Percentiles rank a stretch among this genome's conserved stretches.
phyloP scores from a whole-genome alignment of 331 rosid species.

The Malus hybrid region DNA sequence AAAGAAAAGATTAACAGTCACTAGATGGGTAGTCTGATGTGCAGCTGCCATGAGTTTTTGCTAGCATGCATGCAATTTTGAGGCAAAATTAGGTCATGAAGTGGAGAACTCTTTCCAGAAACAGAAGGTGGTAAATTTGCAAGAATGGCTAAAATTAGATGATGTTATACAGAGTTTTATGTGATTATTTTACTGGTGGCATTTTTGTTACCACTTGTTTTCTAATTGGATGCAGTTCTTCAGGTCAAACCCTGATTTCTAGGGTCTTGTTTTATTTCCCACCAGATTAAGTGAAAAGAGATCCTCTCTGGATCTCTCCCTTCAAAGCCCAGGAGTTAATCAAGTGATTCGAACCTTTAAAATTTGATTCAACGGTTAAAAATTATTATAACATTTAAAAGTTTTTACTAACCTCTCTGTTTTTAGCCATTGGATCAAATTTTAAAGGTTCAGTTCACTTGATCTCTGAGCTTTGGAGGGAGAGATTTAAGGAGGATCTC shows the following conservation, averaged over 20 bases:
- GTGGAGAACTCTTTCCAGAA: background rate
- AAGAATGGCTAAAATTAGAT: background rate
- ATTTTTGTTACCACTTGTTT: background rate
- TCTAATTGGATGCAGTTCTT: background rate
- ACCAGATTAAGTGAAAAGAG: no score
- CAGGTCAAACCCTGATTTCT: background rate
- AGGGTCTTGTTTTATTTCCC: no score
- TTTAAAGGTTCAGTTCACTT: accelerated
- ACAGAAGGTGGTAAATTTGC: background rate
- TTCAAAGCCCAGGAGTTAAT: no score
- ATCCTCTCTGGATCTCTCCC: no score
- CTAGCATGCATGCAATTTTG: background rate
- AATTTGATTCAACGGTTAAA: no score
- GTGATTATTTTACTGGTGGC: background rate
- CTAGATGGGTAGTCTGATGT: background rate
- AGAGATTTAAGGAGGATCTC: no score
- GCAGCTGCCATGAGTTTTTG: background rate
- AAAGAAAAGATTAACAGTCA: background rate
- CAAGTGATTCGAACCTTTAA: no score
- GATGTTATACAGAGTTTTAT: no score
- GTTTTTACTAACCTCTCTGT: no score
- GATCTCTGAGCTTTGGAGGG: accelerated
- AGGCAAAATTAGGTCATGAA: background rate
- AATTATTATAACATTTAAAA: no score
- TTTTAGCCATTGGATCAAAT: no score